Evolutionary conservation across 371 early-diverging fungal species (phyloP).

Genomic region (Rhizopus delemar): DNA sequence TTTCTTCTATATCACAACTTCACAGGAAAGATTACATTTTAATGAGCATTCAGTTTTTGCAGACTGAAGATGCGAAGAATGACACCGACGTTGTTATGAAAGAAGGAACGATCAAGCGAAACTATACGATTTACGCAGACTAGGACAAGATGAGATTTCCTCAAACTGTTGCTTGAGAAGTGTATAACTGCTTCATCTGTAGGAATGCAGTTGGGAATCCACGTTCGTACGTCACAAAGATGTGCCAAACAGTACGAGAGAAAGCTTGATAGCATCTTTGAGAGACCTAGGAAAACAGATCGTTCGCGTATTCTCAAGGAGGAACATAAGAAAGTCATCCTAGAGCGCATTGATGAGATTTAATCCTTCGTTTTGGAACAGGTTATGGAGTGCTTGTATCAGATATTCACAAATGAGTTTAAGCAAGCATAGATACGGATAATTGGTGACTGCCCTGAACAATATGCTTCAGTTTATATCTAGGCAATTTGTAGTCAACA

Average conservation of each 20-base stretch:
- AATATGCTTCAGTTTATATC: too few relatives aligned
- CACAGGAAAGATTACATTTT: conserved; percentile 8
- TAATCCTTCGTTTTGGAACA: neutral
- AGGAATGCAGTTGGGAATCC: neutral
- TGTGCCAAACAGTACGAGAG: too few relatives aligned
- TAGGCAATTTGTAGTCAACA: too few relatives aligned
- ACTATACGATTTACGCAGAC: conserved; percentile 1
- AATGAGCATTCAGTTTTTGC: conserved; percentile 14
- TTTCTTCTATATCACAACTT: conserved; percentile 9
- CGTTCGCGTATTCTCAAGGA: too few relatives aligned
- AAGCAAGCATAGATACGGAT: too few relatives aligned
- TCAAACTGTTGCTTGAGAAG: neutral
- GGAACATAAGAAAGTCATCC: too few relatives aligned
- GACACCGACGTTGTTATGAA: neutral
- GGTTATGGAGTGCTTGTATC: neutral
- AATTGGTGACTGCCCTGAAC: too few relatives aligned
- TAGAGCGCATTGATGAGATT: too few relatives aligned
- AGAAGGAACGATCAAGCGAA: neutral
- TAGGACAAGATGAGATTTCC: neutral
- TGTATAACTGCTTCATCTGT: neutral
- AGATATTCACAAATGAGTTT: too few relatives aligned
- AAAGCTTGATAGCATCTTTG: too few relatives aligned
- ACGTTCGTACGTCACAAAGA: neutral
- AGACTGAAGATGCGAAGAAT: neutral
- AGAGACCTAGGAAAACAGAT: too few relatives aligned